phyloP scores from a whole-genome alignment of 495 filamentous ascomycete species.

The Cairneyella variabilis region DNA sequence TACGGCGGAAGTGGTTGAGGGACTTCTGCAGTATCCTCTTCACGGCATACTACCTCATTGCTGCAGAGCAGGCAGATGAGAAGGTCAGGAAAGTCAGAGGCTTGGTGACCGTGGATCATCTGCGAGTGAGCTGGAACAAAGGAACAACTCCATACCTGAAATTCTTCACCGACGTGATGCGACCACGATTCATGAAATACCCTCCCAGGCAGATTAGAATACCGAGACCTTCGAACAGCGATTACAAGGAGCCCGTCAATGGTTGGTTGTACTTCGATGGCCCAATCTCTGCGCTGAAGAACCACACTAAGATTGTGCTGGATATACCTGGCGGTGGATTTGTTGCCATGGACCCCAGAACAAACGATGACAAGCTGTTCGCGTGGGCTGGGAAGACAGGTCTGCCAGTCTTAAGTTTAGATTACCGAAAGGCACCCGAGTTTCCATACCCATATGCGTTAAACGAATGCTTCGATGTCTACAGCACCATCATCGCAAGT shows the following conservation, averaged over 20 bases:
- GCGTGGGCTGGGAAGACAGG: conserved; percentile 84
- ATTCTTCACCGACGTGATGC: conserved; percentile 61
- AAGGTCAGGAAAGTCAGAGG: conserved; percentile 91
- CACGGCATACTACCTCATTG: conserved; percentile 82
- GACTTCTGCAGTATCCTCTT: conserved; percentile 82
- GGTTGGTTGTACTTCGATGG: conserved; percentile 97
- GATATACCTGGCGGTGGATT: conserved; percentile 95
- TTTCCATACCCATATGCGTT: conserved; percentile 92
- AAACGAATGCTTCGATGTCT: conserved; percentile 96
- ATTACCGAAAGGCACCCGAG: conserved; percentile 94
- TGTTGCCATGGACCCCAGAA: conserved; percentile 89
- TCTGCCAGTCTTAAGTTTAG: conserved; percentile 80
- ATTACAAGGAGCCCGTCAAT: conserved; percentile 76
- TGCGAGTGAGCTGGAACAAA: conserved; percentile 96
- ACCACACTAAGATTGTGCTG: conserved; percentile 76
- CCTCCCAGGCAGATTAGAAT: conserved; percentile 79
- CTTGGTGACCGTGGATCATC: conserved; percentile 82
- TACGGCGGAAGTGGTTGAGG: conserved; percentile 74
- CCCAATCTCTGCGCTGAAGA: conserved; percentile 66
- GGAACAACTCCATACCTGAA: conserved; percentile 77
- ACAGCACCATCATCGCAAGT: conserved; percentile 72
- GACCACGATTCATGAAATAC: conserved; percentile 76
- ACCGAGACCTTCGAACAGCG: conserved; percentile 68
- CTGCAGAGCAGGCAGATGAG: conserved; percentile 92
- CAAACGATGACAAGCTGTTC: conserved; percentile 87